Base-by-base conservation (phyloP, 148 eudicot genomes). In the Heliamphora exappendiculata region DNA sequence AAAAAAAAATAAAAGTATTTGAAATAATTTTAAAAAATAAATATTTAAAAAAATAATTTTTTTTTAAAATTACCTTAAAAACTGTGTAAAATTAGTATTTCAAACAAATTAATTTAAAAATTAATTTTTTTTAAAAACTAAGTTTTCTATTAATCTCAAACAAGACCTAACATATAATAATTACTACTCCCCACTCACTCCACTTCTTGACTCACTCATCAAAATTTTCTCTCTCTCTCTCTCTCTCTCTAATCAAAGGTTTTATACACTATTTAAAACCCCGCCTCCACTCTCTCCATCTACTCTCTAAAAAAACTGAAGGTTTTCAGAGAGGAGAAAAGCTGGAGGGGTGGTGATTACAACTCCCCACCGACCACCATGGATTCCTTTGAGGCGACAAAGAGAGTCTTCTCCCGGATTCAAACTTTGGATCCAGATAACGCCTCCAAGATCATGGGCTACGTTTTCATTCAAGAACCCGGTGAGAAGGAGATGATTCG, bases 401-500 rank as follows among this genome's bases (percentile, higher is more conserved):
- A 78, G 39, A 76, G 82, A 44, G 88, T 93, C 8, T 83, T 89
- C 64, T 76, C 88, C 0, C 80, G 90, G 59, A 84, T 93, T 14
- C 87, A 87, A 70, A 75, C 39, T 71, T 69, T 91, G 60, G 98
- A 93, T 86, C 97, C 91, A 50, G 97, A 91, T 33, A 83, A 91
- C 79, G 98, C 91, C 3, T 81, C 90, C 0, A 91, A 82, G 77
- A 88, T 91, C 82, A 85, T 88, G 86, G 91, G 94, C 20, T 90
- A 81, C 24, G 63, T 93, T 2, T 90, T 91, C 16, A 71, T 91
- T 1, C 86, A 91, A 60, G 87, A 89, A 65, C 81, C 76, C 0
- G 89, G 87, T 0, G 97, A 91, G 76, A 88, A 87, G 73, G 96
- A 91, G 81, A 86, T 91, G 91, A 84, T 91, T 51, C 79, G 91